Evolutionary conservation across 805 yeast genomes (phyloP).

Genomic region (Lipomyces yamadae): DNA sequence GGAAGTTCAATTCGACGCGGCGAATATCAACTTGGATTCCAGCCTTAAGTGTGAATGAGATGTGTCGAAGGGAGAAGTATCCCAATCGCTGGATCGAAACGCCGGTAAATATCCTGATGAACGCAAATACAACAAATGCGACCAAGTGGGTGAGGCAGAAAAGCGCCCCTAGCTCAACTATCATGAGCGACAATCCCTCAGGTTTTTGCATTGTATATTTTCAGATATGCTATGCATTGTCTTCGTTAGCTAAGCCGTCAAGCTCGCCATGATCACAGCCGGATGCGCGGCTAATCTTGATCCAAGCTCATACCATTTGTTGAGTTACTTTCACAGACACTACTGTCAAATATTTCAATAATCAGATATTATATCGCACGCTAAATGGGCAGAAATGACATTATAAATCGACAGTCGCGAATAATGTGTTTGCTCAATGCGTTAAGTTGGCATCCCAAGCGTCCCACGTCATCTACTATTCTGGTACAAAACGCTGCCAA

Average conservation of each 20-base stretch:
- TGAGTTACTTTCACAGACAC: neutral
- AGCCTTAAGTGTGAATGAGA: conserved; percentile 44
- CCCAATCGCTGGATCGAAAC: conserved; percentile 51
- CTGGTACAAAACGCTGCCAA: neutral
- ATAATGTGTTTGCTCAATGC: neutral
- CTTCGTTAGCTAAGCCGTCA: neutral
- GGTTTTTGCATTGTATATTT: conserved; percentile 24
- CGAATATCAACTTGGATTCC: conserved; percentile 48
- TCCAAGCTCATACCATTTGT: conserved; percentile 1
- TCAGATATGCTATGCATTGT: neutral
- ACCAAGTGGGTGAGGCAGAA: conserved; percentile 39
- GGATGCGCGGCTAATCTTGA: neutral
- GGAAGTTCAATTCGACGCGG: conserved; percentile 46
- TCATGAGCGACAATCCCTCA: conserved; percentile 33
- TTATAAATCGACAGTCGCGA: neutral
- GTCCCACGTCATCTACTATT: neutral
- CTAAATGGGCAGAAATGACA: neutral
- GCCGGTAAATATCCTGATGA: conserved; percentile 49
- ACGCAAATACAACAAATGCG: conserved; percentile 48
- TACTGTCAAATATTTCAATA: neutral
- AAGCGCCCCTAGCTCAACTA: conserved; percentile 31
- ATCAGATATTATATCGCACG: neutral
- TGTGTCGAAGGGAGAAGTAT: conserved; percentile 48
- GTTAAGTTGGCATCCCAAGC: too few relatives aligned
- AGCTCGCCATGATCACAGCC: neutral